Conservation (phyloP, 2,329 filamentous ascomycete genomes). For the Helminthosporium solani region DNA sequence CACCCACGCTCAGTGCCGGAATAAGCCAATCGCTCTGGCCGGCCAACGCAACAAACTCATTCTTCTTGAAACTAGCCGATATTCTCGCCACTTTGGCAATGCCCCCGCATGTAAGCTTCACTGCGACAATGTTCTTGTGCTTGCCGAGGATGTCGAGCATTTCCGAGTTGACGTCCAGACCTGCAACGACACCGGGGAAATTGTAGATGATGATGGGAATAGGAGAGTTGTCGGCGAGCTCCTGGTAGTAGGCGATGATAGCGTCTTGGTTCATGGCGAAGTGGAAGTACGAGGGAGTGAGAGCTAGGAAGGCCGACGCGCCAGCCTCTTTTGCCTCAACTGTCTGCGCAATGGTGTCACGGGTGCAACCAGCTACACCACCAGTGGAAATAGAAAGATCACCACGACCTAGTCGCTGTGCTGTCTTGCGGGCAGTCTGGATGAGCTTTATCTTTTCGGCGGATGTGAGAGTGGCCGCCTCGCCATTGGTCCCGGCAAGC, state of each 20-base stretch:
- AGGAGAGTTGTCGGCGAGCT: conserved; percentile 40
- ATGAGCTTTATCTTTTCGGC: conserved; percentile 46
- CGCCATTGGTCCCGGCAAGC: conserved; percentile 49
- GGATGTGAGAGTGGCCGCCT: conserved; percentile 45
- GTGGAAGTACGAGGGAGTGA: conserved; percentile 45
- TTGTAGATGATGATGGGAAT: conserved; percentile 52
- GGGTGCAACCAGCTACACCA: conserved; percentile 44
- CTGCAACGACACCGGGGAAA: conserved; percentile 47
- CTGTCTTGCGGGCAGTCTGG: conserved; percentile 41
- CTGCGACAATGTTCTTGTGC: conserved; percentile 41
- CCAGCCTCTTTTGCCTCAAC: conserved; percentile 41
- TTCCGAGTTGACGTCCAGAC: conserved; percentile 48
- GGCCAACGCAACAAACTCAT: conserved; percentile 43
- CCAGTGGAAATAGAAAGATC: conserved; percentile 46
- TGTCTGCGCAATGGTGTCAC: conserved; percentile 45
- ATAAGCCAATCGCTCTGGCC: conserved; percentile 52
- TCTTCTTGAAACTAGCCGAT: conserved; percentile 39
- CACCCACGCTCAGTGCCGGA: conserved; percentile 59
- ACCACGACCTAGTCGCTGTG: conserved; percentile 32
- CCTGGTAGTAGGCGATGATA: conserved; percentile 39
- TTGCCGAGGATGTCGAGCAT: conserved; percentile 39
- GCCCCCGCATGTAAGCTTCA: conserved; percentile 43
- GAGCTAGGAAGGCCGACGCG: conserved; percentile 42
- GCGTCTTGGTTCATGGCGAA: conserved; percentile 42
- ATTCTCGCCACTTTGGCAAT: conserved; percentile 47